phyloP scores from a whole-genome alignment of 164 flowering plant species.

The Vitis cinerea region DNA sequence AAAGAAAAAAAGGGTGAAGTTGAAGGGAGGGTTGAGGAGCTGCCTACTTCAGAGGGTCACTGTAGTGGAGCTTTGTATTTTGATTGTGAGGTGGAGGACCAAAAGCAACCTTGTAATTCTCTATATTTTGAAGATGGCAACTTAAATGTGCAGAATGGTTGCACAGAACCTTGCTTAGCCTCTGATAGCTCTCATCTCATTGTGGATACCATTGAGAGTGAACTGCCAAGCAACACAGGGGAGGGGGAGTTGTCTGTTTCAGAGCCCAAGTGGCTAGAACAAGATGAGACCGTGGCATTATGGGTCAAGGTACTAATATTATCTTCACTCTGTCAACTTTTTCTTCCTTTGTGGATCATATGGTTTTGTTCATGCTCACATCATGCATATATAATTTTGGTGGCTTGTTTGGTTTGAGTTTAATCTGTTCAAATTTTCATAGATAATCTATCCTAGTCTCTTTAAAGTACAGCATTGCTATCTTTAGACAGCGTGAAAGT shows the following conservation, averaged over 20 bases:
- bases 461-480: no score
- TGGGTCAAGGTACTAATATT: slow-evolving; percentile 81
- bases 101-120: slow-evolving; percentile 28
- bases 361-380: not conserved
- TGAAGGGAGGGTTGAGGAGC: slow-evolving; percentile 22
- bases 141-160: slow-evolving; percentile 23
- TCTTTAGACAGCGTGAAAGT: no score
- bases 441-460: no score
- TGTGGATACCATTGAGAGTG: slow-evolving; percentile 44
- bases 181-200: slow-evolving; percentile 29
- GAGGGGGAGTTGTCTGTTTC: slow-evolving; percentile 36
- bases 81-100: slow-evolving; percentile 35
- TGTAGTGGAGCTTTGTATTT: slow-evolving; percentile 27
- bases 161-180: slow-evolving; percentile 23
- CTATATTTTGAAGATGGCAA: slow-evolving; percentile 42
- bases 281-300: slow-evolving; percentile 65
- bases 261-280: slow-evolving; percentile 50
- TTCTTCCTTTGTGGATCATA: not conserved
- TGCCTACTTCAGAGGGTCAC: slow-evolving; percentile 29
- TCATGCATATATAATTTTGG: no score
- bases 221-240: slow-evolving; percentile 26
- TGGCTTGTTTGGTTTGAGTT: no score
- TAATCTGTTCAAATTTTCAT: no score
- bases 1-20: slow-evolving; percentile 27
- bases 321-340: not conserved